These are phyloP conservation scores for Aspergillus bombycis DNA, from an alignment of 2,329 filamentous ascomycete genomes.

Conservation along the genomic window DNA sequence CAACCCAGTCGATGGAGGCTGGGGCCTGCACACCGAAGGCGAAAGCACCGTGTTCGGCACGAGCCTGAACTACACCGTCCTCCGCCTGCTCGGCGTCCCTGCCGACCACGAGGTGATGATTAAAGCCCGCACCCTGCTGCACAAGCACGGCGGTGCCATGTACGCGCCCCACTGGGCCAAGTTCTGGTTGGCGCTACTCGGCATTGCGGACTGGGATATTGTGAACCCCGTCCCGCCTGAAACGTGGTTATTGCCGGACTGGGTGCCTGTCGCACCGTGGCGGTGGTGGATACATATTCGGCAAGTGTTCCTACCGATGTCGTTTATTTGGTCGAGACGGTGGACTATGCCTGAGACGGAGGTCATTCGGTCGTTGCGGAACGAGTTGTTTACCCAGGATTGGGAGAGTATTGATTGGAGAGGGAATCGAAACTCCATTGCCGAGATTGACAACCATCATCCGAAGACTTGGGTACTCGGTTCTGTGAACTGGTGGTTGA, in stretches of 20 bases:
- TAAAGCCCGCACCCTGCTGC: constrained; percentile 1
- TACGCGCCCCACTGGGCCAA: constrained; percentile 13
- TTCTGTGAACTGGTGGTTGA: constrained; percentile 2
- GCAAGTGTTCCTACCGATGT: constrained; percentile 12
- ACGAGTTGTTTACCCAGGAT: constrained; percentile 5
- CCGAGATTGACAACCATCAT: constrained; percentile 5
- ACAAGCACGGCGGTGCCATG: neutral
- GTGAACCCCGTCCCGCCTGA: constrained; percentile 9
- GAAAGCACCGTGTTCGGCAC: constrained; percentile 11
- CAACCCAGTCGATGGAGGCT: constrained; percentile 11
- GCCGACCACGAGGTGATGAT: neutral
- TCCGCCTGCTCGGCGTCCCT: constrained; percentile 11
- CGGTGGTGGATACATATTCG: constrained; percentile 12
- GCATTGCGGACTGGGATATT: constrained; percentile 10
- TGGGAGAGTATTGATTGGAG: constrained; percentile 8
- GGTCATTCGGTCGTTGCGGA: constrained; percentile 2
- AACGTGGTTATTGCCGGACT: constrained; percentile 13
- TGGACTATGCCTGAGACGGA: constrained; percentile 8
- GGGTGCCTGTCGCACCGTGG: constrained; percentile 13
- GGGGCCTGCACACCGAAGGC: constrained; percentile 6
- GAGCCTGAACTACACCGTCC: constrained; percentile 3
- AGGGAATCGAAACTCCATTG: constrained; percentile 3
- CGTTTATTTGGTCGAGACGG: constrained; percentile 2
- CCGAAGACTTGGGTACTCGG: neutral
- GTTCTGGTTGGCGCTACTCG: constrained; percentile 15